Percentiles rank a stretch among this genome's conserved stretches.
phyloP scores from a whole-genome alignment of 129 eudicot species.

The Flaveria trinervia region DNA sequence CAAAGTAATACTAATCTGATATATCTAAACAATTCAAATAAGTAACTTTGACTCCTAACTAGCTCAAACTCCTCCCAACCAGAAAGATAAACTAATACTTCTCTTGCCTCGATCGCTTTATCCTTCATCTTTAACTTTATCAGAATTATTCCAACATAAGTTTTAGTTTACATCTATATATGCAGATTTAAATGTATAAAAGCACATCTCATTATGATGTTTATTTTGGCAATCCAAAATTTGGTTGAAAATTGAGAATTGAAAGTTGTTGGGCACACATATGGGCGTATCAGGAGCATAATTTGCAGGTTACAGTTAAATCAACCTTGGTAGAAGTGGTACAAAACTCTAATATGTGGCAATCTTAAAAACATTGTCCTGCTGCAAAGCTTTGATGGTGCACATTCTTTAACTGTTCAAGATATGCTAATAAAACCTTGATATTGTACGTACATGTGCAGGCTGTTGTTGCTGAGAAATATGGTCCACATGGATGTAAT shows the following conservation, averaged over 20 bases:
- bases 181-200: background rate
- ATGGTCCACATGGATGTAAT: constrained; percentile 78
- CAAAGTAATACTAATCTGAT: too few species aligned
- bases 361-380: background rate
- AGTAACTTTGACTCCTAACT: too few species aligned
- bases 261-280: background rate
- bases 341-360: background rate
- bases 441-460: constrained; percentile 30
- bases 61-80: too few species aligned
- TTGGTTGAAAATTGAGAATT: background rate
- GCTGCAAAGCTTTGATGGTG: constrained; percentile 6
- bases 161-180: background rate
- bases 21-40: too few species aligned
- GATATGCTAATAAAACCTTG: constrained; percentile 13
- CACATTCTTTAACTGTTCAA: background rate
- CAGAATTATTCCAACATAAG: background rate
- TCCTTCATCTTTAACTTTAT: too few species aligned
- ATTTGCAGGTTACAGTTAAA: background rate
- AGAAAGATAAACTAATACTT: too few species aligned
- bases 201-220: background rate
- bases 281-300: constrained; percentile 1
- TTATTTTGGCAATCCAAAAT: background rate
- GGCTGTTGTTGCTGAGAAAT: constrained; percentile 86
- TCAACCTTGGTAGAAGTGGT: background rate
- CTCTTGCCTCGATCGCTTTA: too few species aligned